phyloP scores from a whole-genome alignment of 805 yeast genomes.

The Starmerella asiatica region DNA sequence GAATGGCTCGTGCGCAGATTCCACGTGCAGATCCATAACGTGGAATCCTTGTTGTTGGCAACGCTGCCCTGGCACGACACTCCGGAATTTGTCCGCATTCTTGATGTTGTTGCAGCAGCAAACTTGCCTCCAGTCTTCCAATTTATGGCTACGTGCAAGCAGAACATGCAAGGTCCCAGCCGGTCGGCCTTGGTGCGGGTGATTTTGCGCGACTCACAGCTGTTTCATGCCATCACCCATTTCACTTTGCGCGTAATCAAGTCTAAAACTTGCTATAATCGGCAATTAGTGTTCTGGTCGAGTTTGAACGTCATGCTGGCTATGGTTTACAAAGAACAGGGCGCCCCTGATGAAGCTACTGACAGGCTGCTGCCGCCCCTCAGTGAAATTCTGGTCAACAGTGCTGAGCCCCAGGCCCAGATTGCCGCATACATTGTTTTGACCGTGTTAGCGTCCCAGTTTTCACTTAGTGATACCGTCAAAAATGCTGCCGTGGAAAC shows the following conservation, averaged over 20 bases:
- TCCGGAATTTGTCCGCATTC: conserved; percentile 59
- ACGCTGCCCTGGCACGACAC: conserved; percentile 68
- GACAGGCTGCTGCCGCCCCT: conserved; percentile 27
- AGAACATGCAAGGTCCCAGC: conserved; percentile 50
- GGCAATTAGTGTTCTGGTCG: conserved; percentile 65
- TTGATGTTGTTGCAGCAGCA: conserved; percentile 49
- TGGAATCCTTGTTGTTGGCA: conserved; percentile 58
- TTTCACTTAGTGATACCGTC: conserved; percentile 44
- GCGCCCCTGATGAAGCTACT: conserved; percentile 24
- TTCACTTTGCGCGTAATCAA: conserved; percentile 39
- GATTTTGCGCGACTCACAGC: conserved; percentile 49
- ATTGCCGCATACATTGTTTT: conserved; percentile 73
- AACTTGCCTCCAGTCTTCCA: conserved; percentile 64
- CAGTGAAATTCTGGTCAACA: conserved; percentile 23
- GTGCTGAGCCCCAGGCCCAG: conserved; percentile 42
- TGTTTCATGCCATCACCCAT: conserved; percentile 52
- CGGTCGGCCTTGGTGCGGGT: conserved; percentile 56
- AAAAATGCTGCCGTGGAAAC: conserved; percentile 50
- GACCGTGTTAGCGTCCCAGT: conserved; percentile 62
- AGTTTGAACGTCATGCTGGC: conserved; percentile 55
- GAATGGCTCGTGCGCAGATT: conserved; percentile 93
- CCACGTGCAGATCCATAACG: conserved; percentile 65
- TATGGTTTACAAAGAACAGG: conserved; percentile 43
- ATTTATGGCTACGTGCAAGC: conserved; percentile 58
- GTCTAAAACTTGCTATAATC: conserved; percentile 47